Evolutionary conservation across 345 rosid genomes (phyloP).

Genomic region (Turritis glabra): DNA sequence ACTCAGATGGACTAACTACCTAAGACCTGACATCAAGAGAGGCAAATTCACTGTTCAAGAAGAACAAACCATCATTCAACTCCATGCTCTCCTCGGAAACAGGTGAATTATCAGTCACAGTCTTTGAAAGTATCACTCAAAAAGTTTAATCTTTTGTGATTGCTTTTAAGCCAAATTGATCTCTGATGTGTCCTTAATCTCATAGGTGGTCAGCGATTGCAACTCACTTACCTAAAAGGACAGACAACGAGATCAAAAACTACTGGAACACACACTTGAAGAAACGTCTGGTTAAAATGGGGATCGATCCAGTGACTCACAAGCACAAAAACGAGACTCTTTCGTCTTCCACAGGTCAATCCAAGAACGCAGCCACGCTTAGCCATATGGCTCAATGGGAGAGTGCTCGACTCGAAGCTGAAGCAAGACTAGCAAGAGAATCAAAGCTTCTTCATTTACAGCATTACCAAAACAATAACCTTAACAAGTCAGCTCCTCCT

Average conservation of each 20-base stretch:
- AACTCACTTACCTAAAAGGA: constrained; percentile 69
- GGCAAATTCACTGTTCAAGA: constrained; percentile 90
- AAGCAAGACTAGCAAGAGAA: constrained; percentile 52
- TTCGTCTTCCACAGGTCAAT: constrained; percentile 49
- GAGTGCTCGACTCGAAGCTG: constrained; percentile 57
- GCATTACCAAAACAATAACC: constrained; percentile 20
- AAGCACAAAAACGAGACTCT: constrained; percentile 52
- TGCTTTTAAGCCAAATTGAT: not conserved
- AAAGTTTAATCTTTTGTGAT: not conserved
- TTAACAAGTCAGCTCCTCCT: constrained; percentile 33
- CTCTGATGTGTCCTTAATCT: constrained; percentile 16
- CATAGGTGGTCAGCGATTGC: constrained; percentile 86
- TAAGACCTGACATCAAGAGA: constrained; percentile 91
- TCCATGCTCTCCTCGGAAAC: constrained; percentile 93
- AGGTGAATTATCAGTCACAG: constrained; percentile 44
- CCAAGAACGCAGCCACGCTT: constrained; percentile 57
- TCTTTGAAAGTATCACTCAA: not conserved
- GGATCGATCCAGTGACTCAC: constrained; percentile 52
- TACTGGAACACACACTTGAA: constrained; percentile 84
- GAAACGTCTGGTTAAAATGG: constrained; percentile 69
- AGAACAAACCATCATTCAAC: constrained; percentile 95
- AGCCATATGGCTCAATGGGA: constrained; percentile 68
- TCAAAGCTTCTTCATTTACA: constrained; percentile 45
- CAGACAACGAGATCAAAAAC: constrained; percentile 80
- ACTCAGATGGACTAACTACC: constrained; percentile 93